These are phyloP conservation scores for Epithemia pelagica DNA, from an alignment of 108 stramenopile genomes.

Conservation along the genomic window DNA sequence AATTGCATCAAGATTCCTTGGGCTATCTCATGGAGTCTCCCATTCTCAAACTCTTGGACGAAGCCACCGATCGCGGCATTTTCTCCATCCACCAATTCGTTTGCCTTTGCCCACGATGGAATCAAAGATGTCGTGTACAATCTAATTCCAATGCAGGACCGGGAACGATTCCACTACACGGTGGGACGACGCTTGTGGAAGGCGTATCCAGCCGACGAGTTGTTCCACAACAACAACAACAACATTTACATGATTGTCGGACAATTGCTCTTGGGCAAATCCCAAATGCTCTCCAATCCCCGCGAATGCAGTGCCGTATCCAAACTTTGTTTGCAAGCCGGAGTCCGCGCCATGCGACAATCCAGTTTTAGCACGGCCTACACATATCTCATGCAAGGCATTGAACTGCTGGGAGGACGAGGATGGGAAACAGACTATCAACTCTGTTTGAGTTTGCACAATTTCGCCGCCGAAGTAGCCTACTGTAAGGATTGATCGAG, in stretches of 20 bases:
- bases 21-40: conserved; percentile 13
- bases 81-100: conserved; percentile 10
- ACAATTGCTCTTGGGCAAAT: conserved; percentile 28
- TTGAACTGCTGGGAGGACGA: conserved; percentile 26
- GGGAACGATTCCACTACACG: conserved; percentile 32
- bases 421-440: conserved; percentile 46
- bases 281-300: conserved; percentile 17
- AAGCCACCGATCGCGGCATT: conserved; percentile 20
- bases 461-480: conserved; percentile 36
- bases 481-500: no score
- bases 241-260: conserved; percentile 35
- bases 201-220: conserved; percentile 18
- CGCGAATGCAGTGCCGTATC: conserved; percentile 23
- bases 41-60: conserved; percentile 17
- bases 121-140: conserved; percentile 29
- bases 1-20: conserved; percentile 34
- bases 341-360: conserved; percentile 23
- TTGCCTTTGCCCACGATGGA: conserved; percentile 28
- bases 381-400: conserved; percentile 34
- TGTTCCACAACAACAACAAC: conserved; percentile 21
- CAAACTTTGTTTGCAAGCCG: conserved; percentile 38
- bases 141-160: conserved; percentile 21
- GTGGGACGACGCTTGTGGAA: conserved; percentile 37
- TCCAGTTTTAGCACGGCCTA: conserved; percentile 39
- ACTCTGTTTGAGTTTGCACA: conserved; percentile 43